Conservation (phyloP, 257 asterid species). For the Ilex asprella region DNA sequence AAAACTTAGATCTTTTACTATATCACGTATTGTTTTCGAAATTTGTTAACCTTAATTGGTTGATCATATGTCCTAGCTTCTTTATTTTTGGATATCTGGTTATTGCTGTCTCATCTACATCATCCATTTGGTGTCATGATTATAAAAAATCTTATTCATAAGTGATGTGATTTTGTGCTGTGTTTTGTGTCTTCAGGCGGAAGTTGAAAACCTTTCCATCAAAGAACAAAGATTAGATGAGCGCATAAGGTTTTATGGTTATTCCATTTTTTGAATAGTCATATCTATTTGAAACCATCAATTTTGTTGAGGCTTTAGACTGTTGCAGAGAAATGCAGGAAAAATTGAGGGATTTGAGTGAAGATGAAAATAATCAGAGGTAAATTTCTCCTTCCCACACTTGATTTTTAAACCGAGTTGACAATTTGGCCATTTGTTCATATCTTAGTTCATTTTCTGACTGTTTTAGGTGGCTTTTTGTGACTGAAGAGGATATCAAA, state of each 20-base stretch:
- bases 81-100: too few relatives aligned
- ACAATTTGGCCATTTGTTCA: constrained; percentile 11
- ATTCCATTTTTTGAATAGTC: constrained; percentile 14
- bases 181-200: constrained; percentile 51
- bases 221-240: constrained; percentile 70
- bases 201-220: constrained; percentile 64
- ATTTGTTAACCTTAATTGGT: background rate
- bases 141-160: too few relatives aligned
- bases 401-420: constrained; percentile 11
- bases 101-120: too few relatives aligned
- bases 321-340: constrained; percentile 81
- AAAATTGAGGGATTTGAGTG: constrained; percentile 65
- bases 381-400: constrained; percentile 20
- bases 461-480: constrained; percentile 74
- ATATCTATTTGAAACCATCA: constrained; percentile 7
- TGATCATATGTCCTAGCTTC: too few relatives aligned
- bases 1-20: background rate
- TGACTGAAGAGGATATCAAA: constrained; percentile 86
- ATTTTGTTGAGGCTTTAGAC: constrained; percentile 24
- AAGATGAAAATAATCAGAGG: constrained; percentile 69
- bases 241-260: constrained; percentile 47
- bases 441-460: constrained; percentile 15
- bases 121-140: too few relatives aligned
- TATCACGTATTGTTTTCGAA: background rate
- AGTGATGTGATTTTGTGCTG: too few relatives aligned